phyloP scores from a whole-genome alignment of 305 asterid species.

The Fraxinus paxiana region DNA sequence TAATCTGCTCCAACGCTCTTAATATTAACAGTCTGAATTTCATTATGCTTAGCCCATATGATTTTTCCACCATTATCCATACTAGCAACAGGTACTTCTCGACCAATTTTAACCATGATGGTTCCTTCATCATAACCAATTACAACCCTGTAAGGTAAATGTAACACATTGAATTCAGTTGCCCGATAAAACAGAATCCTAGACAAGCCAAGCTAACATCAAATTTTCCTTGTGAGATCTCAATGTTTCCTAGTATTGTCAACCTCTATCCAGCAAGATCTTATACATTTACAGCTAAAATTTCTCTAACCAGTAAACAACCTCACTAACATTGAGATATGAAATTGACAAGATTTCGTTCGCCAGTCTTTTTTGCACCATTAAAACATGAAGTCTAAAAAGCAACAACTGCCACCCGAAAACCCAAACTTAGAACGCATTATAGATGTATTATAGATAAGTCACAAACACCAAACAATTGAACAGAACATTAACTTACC shows the following conservation, averaged over 20 bases:
- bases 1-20: slow-evolving; percentile 89
- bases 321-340: neutral
- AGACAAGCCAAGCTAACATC: slow-evolving; percentile 5
- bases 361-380: neutral
- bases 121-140: slow-evolving; percentile 99
- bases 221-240: slow-evolving; percentile 12
- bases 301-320: slow-evolving; percentile 6
- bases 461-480: slow-evolving; percentile 12
- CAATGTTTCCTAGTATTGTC: slow-evolving; percentile 3
- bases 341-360: neutral
- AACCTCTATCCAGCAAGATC: neutral
- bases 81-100: slow-evolving; percentile 93
- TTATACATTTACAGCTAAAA: neutral
- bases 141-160: slow-evolving; percentile 59
- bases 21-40: slow-evolving; percentile 92
- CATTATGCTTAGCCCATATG: slow-evolving; percentile 98
- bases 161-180: slow-evolving; percentile 19
- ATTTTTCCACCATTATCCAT: slow-evolving; percentile 97
- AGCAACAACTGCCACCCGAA: neutral
- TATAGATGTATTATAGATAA: neutral
- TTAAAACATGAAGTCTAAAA: neutral
- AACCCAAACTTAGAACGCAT: slow-evolving; percentile 14
- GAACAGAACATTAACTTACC: slow-evolving; percentile 47
- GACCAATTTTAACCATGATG: slow-evolving; percentile 90
- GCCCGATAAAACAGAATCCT: slow-evolving; percentile 7